Percentiles rank a stretch among this genome's conserved stretches.
Conservation (phyloP, 306 rosid species). For the Vachellia pachyceras region DNA sequence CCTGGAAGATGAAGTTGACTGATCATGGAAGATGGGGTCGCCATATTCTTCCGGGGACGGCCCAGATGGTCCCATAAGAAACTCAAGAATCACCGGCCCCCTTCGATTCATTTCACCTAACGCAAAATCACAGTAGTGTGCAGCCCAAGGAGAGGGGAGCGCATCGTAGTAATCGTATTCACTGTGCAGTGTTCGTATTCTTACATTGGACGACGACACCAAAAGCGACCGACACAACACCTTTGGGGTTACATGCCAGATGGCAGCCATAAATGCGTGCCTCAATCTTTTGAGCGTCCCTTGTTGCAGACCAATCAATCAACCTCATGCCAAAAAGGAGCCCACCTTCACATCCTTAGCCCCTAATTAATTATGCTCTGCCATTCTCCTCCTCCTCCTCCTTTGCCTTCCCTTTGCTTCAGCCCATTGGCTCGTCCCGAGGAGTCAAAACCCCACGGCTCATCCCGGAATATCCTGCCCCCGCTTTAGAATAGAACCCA, state of each 20-base stretch:
- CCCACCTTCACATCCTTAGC: not conserved
- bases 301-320: not conserved
- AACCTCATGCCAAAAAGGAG: not conserved
- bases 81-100: too few relatives aligned
- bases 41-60: not conserved
- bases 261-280: not conserved
- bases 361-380: not conserved
- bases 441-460: not conserved
- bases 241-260: not conserved
- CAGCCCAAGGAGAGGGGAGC: too few relatives aligned
- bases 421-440: not conserved
- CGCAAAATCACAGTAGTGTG: too few relatives aligned
- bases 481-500: not conserved
- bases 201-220: not conserved
- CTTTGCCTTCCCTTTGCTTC: not conserved
- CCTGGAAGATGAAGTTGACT: not conserved
- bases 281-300: not conserved
- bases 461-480: not conserved
- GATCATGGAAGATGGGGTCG: not conserved
- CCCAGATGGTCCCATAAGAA: not conserved
- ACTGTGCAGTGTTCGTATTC: too few relatives aligned
- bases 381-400: too few relatives aligned
- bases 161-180: too few relatives aligned
- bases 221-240: not conserved
- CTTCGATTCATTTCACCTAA: too few relatives aligned